Evolutionary conservation across 129 eudicot genomes (phyloP).

Genomic region (Pulicaria dysenterica): DNA sequence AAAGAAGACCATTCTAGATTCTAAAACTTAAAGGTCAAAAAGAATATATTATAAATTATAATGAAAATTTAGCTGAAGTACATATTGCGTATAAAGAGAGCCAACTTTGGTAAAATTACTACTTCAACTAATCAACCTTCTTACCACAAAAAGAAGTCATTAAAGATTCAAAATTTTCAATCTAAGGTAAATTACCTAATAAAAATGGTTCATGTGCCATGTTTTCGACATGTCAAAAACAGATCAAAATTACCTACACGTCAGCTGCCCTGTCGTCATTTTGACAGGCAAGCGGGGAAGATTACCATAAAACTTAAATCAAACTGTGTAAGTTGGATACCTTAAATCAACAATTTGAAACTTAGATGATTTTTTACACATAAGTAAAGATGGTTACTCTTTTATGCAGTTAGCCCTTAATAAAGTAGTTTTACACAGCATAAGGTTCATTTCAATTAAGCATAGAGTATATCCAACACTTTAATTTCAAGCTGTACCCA

Average conservation of each 20-base stretch:
- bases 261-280: not conserved
- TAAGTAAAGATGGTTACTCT: not conserved
- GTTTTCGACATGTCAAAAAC: not conserved
- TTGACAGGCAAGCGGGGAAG: not conserved
- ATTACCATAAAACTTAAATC: not conserved
- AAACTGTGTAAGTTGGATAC: not conserved
- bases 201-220: not conserved
- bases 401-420: not conserved
- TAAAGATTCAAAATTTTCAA: not conserved
- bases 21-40: not conserved
- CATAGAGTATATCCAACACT: not conserved
- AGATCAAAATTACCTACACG: not conserved
- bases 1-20: not conserved
- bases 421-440: not conserved
- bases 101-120: not conserved
- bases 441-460: slow-evolving; percentile 25
- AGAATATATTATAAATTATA: not conserved
- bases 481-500: slow-evolving; percentile 51
- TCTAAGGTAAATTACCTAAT: not conserved
- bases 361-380: not conserved
- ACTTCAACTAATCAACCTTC: not conserved
- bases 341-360: not conserved
- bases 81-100: not conserved
- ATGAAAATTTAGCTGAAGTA: not conserved
- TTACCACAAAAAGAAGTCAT: not conserved